Evolutionary conservation across 306 rosid species (phyloP).

Genomic region (Fragaria vesca): DNA sequence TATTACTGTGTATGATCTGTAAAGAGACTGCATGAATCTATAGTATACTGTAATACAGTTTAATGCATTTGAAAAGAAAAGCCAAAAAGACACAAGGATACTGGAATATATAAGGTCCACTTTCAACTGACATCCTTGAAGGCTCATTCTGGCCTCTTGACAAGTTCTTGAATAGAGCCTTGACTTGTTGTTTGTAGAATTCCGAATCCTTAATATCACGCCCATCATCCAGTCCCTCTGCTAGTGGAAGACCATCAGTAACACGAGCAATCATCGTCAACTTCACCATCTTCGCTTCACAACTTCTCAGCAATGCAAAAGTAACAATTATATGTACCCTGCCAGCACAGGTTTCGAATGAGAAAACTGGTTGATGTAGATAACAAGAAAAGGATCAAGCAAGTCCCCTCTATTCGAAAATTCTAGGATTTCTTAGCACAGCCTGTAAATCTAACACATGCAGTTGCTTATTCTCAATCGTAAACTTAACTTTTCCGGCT

Average conservation of each 20-base stretch:
- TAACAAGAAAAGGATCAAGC: neutral
- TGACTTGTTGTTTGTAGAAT: constrained; percentile 87
- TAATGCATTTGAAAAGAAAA: neutral
- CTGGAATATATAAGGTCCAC: constrained; percentile 88
- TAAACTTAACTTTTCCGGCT: neutral
- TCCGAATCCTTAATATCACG: constrained; percentile 78
- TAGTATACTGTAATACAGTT: neutral
- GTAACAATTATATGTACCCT: constrained; percentile 17
- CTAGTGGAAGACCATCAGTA: constrained; percentile 90
- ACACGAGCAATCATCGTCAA: constrained; percentile 96
- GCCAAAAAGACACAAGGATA: constrained; percentile 51
- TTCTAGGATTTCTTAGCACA: neutral
- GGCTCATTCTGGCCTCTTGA: constrained; percentile 86
- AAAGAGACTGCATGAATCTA: neutral
- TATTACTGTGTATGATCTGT: neutral
- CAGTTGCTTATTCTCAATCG: neutral
- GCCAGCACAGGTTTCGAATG: neutral
- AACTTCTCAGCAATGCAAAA: constrained; percentile 23
- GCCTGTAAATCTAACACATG: neutral
- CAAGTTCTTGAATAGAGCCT: constrained; percentile 86
- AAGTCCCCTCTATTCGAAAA: neutral
- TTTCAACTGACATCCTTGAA: constrained; percentile 95
- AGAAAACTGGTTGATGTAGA: neutral
- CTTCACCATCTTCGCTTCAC: constrained; percentile 78
- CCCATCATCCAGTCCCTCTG: constrained; percentile 90